Conservation (phyloP, 106 monocot species). For the Dioscorea alata region DNA sequence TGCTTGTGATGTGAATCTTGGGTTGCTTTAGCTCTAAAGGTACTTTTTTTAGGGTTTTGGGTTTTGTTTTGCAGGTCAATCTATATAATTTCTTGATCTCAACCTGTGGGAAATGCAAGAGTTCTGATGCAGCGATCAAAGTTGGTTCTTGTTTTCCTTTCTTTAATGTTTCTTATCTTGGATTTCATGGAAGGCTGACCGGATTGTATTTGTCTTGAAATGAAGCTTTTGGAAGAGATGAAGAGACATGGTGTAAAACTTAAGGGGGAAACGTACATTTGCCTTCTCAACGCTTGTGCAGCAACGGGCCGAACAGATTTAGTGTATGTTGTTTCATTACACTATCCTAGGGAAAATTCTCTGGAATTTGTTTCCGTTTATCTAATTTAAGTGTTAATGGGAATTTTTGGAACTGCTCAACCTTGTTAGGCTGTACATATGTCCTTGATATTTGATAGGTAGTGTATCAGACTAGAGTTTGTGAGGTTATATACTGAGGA, state of each 20-base stretch:
- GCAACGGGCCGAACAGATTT: conserved; percentile 75
- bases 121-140: conserved; percentile 71
- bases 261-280: conserved; percentile 92
- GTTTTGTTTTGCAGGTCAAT: conserved; percentile 57
- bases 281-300: conserved; percentile 89
- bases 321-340: conserved; percentile 62
- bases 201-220: conserved; percentile 12
- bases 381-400: too few species aligned
- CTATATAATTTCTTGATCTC: conserved; percentile 97
- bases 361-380: too few species aligned
- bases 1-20: not conserved
- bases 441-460: too few species aligned
- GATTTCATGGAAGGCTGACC: conserved; percentile 14
- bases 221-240: conserved; percentile 99
- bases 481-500: too few species aligned
- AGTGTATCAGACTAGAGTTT: too few species aligned
- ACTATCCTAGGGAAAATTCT: not conserved
- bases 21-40: not conserved
- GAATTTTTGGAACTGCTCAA: too few species aligned
- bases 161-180: not conserved
- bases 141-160: conserved; percentile 20
- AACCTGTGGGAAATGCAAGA: conserved; percentile 87
- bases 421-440: too few species aligned
- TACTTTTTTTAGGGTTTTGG: not conserved
- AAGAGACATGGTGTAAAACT: conserved; percentile 75